These are phyloP conservation scores for Mycena venus DNA, from an alignment of 768 basidiomycete species.

Conservation along the genomic window DNA sequence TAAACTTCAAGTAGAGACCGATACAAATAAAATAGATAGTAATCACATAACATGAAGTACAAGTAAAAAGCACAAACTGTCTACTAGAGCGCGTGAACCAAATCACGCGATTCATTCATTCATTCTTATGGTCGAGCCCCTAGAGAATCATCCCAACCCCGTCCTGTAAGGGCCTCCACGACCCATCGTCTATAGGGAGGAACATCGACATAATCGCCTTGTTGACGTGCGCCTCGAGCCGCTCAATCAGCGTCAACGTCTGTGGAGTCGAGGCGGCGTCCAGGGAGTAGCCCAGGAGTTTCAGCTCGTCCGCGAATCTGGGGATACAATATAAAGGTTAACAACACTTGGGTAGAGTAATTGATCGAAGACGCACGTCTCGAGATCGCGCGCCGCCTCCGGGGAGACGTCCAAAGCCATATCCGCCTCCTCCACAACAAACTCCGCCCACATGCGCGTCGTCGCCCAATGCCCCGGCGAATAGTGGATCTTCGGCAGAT, in stretches of 20 bases:
- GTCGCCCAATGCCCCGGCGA: not conserved
- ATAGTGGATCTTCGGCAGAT: constrained; percentile 10
- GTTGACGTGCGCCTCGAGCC: not conserved
- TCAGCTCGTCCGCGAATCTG: not conserved
- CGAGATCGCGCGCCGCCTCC: not conserved
- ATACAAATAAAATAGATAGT: too few species aligned
- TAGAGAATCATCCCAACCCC: too few species aligned
- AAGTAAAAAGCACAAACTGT: too few species aligned
- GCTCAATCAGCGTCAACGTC: not conserved
- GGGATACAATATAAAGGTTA: not conserved
- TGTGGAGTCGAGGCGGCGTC: not conserved
- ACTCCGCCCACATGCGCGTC: constrained; percentile 6
- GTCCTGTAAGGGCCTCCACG: not conserved
- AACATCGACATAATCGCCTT: not conserved
- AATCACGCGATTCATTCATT: too few species aligned
- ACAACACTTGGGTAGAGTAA: not conserved
- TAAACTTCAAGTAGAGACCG: too few species aligned
- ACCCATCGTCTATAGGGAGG: not conserved
- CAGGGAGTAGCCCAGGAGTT: not conserved
- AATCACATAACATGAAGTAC: too few species aligned
- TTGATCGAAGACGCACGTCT: not conserved
- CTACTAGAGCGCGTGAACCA: too few species aligned
- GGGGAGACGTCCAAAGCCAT: not conserved
- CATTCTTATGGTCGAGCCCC: too few species aligned
- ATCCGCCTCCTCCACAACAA: constrained; percentile 1